Evolutionary conservation across 2,329 filamentous ascomycete genomes (phyloP), one percentile per base, ranked within the genome.

Genomic region (Colletotrichum filicis): DNA sequence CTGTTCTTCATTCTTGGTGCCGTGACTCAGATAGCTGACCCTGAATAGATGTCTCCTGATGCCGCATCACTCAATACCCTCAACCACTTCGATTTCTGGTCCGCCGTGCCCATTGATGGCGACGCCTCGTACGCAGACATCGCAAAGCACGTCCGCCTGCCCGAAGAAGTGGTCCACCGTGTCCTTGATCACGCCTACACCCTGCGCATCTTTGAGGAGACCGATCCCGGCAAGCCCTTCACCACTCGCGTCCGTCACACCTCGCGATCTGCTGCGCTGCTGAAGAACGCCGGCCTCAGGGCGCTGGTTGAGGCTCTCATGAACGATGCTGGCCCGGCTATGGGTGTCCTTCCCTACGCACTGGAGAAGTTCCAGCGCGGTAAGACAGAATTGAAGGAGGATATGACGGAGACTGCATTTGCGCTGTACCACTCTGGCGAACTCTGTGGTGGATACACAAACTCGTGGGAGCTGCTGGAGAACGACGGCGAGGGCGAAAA

Each of bases 71-170:
- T 89, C 49, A 86, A 87, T 74, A 79, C 87, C 16, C 79, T 89
- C 19, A 88, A 88, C 76, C 80, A 86, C 74, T 89, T 89, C 76
- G 79, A 88, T 75, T 88, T 89, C 76, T 89, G 86, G 85, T 80
- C 82, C 12, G 83, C 85, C 5, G 86, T 90, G 6, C 87, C 87
- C 3, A 65, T 88, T 1, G 80, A 84, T 28, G 85, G 85, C 19
- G 80, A 82, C 4, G 85, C 86, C 7, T 84, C 85, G 3, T 84
- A 84, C 66, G 73, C 77, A 4, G 82, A 85, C 12, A 83, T 87
- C 22, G 80, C 85, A 19, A 74, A 79, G 32, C 77, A 80, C 35
- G 80, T 80, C 2, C 76, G 78, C 19, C 82, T 86, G 4, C 85
- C 84, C 0, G 75, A 79, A 42, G 82, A 83, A 30, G 81, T 84